Percentiles rank a stretch among this genome's conserved stretches.
phyloP scores from a whole-genome alignment of 2,329 filamentous ascomycete species.

The Penicillium sp. region DNA sequence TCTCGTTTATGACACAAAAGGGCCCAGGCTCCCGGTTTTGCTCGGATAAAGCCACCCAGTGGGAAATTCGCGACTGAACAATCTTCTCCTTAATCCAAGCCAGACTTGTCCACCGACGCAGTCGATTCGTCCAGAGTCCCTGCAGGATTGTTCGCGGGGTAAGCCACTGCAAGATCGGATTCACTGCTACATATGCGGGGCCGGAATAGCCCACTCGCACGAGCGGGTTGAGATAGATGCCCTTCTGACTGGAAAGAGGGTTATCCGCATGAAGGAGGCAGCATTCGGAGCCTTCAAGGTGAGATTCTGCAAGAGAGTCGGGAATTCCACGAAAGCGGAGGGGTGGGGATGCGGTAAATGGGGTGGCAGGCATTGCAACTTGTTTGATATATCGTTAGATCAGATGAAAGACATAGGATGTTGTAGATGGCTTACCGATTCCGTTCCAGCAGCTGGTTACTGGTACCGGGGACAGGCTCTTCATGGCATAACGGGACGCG shows the following conservation, averaged over 20 bases:
- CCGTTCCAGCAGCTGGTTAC: slow-evolving; percentile 73
- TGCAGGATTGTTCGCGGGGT: slow-evolving; percentile 53
- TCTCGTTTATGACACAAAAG: slow-evolving; percentile 29
- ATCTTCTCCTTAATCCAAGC: slow-evolving; percentile 32
- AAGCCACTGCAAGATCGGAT: slow-evolving; percentile 48
- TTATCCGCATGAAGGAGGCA: slow-evolving; percentile 61
- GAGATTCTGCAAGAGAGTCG: slow-evolving; percentile 59
- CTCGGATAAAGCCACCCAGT: slow-evolving; percentile 30
- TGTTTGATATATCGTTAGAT: slow-evolving; percentile 14
- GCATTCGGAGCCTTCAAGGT: slow-evolving; percentile 76
- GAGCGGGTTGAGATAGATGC: slow-evolving; percentile 45
- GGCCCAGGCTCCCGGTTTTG: slow-evolving; percentile 18
- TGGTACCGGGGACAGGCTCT: slow-evolving; percentile 57
- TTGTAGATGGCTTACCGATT: slow-evolving; percentile 51
- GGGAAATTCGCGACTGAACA: slow-evolving; percentile 41
- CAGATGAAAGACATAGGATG: slow-evolving; percentile 14
- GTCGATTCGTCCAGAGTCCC: slow-evolving; percentile 64
- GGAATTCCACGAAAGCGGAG: slow-evolving; percentile 67
- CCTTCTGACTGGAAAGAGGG: slow-evolving; percentile 32
- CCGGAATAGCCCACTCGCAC: slow-evolving; percentile 45
- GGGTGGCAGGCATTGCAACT: slow-evolving; percentile 31
- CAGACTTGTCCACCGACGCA: slow-evolving; percentile 52
- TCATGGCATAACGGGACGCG: slow-evolving; percentile 59
- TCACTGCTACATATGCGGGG: slow-evolving; percentile 28
- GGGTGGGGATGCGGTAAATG: slow-evolving; percentile 34